A percentile compares a stretch with the other conserved stretches of the same genome.
Conservation (phyloP, 1,139 yeast species). For the Suzukiozyma palmioleophila region DNA sequence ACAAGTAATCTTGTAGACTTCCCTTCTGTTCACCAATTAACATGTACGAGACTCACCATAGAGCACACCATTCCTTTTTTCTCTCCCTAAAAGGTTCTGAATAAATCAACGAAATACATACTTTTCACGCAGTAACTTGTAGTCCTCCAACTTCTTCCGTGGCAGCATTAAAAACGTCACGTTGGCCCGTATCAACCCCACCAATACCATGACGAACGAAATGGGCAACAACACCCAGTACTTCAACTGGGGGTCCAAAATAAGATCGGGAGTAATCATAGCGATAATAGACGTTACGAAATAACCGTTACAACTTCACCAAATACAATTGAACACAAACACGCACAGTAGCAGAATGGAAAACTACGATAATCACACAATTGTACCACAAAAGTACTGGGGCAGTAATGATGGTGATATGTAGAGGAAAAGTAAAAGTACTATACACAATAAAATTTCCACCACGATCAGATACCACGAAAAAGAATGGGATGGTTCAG, state of each 20-base stretch:
- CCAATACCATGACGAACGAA: constrained; percentile 82
- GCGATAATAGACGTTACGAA: not conserved
- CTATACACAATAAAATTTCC: not conserved
- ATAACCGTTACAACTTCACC: too few relatives aligned
- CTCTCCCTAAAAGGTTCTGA: too few relatives aligned
- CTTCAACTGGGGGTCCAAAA: constrained; percentile 77
- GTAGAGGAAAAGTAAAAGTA: too few relatives aligned
- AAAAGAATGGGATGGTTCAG: constrained; percentile 32
- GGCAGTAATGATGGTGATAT: too few relatives aligned
- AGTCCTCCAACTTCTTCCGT: constrained; percentile 49
- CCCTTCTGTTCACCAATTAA: too few relatives aligned
- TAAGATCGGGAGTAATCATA: constrained; percentile 25
- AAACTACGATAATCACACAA: not conserved
- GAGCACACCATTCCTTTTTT: too few relatives aligned
- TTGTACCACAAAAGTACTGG: not conserved
- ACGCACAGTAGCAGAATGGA: too few relatives aligned
- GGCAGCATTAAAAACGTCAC: constrained; percentile 59
- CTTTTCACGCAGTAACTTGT: constrained; percentile 58
- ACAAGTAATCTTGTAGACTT: too few relatives aligned
- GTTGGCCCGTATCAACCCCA: constrained; percentile 77
- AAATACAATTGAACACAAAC: too few relatives aligned
- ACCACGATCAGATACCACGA: too few relatives aligned
- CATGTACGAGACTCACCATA: too few relatives aligned
- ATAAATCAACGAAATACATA: constrained; percentile 15
- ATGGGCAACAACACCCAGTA: constrained; percentile 93